Conservation (phyloP, 2,329 filamentous ascomycete genomes). For the Aspergillus sp. region DNA sequence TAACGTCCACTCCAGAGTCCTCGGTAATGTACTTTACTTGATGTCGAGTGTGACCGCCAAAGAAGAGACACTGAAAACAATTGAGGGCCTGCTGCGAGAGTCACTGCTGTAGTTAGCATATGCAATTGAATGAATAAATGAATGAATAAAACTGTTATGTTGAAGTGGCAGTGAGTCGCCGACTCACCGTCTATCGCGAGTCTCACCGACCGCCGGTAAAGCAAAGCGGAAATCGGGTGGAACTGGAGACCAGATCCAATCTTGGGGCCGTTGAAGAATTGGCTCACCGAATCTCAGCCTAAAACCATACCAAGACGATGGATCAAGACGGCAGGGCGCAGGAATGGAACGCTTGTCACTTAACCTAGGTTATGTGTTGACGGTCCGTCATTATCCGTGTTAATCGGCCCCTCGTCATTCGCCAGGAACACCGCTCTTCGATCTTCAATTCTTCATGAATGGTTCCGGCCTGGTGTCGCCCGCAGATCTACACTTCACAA, state of each 20-base stretch:
- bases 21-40: slow-evolving; percentile 62
- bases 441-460: neutral
- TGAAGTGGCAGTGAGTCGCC: neutral
- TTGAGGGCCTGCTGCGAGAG: slow-evolving; percentile 43
- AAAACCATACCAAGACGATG: too few species aligned
- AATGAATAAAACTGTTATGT: neutral
- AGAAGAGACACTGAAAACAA: slow-evolving; percentile 38
- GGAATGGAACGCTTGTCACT: too few species aligned
- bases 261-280: too few species aligned
- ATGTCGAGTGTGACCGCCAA: slow-evolving; percentile 58
- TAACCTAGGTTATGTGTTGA: neutral
- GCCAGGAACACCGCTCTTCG: neutral
- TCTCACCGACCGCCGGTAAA: slow-evolving; percentile 4
- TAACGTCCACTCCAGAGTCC: slow-evolving; percentile 58
- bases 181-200: too few species aligned
- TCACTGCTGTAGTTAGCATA: slow-evolving; percentile 27
- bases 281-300: too few species aligned
- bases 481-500: slow-evolving; percentile 7
- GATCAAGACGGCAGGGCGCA: too few species aligned
- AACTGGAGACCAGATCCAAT: neutral
- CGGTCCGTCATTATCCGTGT: neutral
- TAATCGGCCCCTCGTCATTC: neutral
- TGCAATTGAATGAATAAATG: neutral
- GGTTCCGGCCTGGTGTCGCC: neutral
- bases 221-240: neutral